Evolutionary conservation across 495 filamentous ascomycete genomes (phyloP).

Genomic region (Clavariopsis aquatica): DNA sequence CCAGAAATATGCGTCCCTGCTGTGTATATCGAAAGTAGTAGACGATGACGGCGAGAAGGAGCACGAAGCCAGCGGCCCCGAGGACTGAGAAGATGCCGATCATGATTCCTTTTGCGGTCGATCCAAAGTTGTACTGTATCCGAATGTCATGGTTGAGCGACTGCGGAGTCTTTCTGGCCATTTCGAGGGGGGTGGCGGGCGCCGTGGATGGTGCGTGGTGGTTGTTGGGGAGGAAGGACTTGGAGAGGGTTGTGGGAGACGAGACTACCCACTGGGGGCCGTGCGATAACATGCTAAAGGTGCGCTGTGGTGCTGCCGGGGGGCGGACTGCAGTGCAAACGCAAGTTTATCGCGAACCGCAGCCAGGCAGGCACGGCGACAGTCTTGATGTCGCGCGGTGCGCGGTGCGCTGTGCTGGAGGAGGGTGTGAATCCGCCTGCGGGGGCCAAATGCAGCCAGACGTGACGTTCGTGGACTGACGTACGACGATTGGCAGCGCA

Average conservation of each 20-base stretch:
- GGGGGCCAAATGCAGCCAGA: constrained; percentile 10
- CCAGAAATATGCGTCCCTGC: constrained; percentile 86
- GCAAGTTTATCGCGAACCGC: neutral
- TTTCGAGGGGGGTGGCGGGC: constrained; percentile 22
- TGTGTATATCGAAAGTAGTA: constrained; percentile 94
- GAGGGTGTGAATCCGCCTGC: constrained; percentile 20
- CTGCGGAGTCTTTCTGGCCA: constrained; percentile 11
- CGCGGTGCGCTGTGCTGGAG: constrained; percentile 24
- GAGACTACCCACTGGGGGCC: constrained; percentile 13
- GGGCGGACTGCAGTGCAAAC: neutral
- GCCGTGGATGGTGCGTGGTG: constrained; percentile 31
- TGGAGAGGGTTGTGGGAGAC: constrained; percentile 31
- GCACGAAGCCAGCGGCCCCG: constrained; percentile 83
- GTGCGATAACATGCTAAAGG: constrained; percentile 33
- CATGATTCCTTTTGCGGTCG: constrained; percentile 69
- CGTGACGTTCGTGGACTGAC: constrained; percentile 11
- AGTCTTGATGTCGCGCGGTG: constrained; percentile 14
- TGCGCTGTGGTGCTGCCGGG: neutral
- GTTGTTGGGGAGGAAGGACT: constrained; percentile 16
- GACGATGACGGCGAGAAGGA: constrained; percentile 76
- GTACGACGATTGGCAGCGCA: constrained; percentile 9
- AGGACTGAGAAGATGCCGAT: constrained; percentile 97
- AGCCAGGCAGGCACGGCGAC: constrained; percentile 15
- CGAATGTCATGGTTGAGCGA: constrained; percentile 30
- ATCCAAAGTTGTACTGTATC: constrained; percentile 36